These are phyloP conservation scores for Dactylellina sp. DNA, from an alignment of 2,329 filamentous ascomycete species.

Conservation along the genomic window DNA sequence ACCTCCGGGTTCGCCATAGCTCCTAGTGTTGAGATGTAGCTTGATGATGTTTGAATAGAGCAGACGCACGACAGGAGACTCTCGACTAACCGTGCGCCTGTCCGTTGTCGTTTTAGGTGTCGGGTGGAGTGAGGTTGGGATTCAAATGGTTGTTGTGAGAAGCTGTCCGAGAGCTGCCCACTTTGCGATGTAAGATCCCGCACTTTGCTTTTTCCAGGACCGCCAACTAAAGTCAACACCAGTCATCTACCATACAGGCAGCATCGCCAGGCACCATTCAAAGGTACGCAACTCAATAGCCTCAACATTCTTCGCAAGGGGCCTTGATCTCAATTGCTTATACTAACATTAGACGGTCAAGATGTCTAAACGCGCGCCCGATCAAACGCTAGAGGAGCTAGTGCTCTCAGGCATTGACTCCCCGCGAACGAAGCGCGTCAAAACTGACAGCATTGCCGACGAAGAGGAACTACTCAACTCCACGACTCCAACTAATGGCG, in stretches of 20 bases:
- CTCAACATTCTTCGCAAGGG: neutral
- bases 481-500: conserved; percentile 59
- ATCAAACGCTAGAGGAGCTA: conserved; percentile 50
- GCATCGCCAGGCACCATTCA: conserved; percentile 30
- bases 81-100: conserved; percentile 59
- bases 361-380: conserved; percentile 55
- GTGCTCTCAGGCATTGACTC: conserved; percentile 55
- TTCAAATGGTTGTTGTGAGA: conserved; percentile 15
- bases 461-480: conserved; percentile 62
- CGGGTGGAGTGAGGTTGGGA: conserved; percentile 20
- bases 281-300: conserved; percentile 29
- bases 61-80: conserved; percentile 57
- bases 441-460: conserved; percentile 54
- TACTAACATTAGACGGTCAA: conserved; percentile 14
- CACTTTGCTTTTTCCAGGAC: conserved; percentile 56
- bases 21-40: conserved; percentile 10
- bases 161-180: conserved; percentile 35
- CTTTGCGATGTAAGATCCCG: conserved; percentile 40
- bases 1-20: conserved; percentile 89
- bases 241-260: conserved; percentile 36
- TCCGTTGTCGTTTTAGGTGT: neutral
- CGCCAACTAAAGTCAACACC: conserved; percentile 43
- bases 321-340: neutral
- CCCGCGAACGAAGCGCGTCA: conserved; percentile 54
- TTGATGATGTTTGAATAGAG: neutral